Percentiles rank a stretch among this genome's conserved stretches.
These are phyloP conservation scores for Naegleria gruberi DNA, from an alignment of 208 protist species.

Conservation along the genomic window DNA sequence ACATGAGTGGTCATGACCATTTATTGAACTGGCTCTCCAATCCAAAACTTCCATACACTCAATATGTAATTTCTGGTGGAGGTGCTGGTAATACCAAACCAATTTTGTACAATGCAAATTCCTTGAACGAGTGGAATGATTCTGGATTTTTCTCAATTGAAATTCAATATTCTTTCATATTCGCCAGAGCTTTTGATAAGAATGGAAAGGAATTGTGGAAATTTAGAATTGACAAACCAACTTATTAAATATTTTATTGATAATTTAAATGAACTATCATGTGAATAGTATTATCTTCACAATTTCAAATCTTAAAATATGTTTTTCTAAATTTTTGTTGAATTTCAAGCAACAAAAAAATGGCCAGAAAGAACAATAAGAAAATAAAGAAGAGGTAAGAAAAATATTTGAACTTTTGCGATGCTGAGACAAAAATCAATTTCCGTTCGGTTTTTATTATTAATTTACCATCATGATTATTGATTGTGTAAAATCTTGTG, in stretches of 20 bases:
- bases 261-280: too few relatives aligned
- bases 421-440: too few relatives aligned
- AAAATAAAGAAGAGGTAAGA: background rate
- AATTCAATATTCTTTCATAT: background rate
- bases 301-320: too few relatives aligned
- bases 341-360: background rate
- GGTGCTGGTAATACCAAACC: background rate
- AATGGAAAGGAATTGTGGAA: background rate
- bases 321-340: too few relatives aligned
- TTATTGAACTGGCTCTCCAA: slow-evolving; percentile 31
- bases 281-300: too few relatives aligned
- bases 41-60: background rate
- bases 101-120: background rate
- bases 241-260: background rate
- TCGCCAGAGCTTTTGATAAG: background rate
- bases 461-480: background rate
- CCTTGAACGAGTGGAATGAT: background rate
- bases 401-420: too few relatives aligned
- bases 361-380: background rate
- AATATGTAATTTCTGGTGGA: background rate
- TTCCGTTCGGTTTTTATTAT: background rate
- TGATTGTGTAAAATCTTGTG: too few relatives aligned
- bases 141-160: background rate
- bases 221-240: background rate
- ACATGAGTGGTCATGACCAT: slow-evolving; percentile 41